Evolutionary conservation across 129 eudicot genomes (phyloP), one percentile per base, ranked within the genome.

Genomic region (Flaveria robusta): DNA sequence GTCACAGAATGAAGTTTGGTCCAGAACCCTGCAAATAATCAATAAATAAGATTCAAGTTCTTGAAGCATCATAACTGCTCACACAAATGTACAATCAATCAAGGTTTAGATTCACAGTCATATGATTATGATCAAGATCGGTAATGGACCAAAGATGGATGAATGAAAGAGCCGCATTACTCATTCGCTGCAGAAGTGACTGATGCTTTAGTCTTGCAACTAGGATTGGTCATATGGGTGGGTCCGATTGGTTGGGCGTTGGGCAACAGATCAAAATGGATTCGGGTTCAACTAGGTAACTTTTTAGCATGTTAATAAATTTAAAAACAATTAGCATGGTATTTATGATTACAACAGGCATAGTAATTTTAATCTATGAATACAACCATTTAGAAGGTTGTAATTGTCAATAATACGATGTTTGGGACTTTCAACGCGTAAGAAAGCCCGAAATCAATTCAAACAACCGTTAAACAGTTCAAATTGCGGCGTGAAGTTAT

Each of bases 11-110:
- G 24, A 74, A 41, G 45, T 55, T 58, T 52, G 51, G 52, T 45
- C 63, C 51, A 56, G 26, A 54, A 31, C 50, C 74, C 82, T 69
- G 82, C 70, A 78, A 70, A 70, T 31, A 18, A 27, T 46, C 52
- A 78, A 29, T 34, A 78, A 63, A 4, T 41, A 23, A 74, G 9
- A 74, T 46, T 47, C 49, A 62, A 62, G 46, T 73, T 52, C 60
- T 70, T 70, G 51, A 72, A 72, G 65, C 9, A 59, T 75, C 50
- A 14, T 66, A 70, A 31, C 46, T 34, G 1, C 6, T 65, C 34
- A 20, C 18, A 67, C 52, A 14, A 42, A 11, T 42, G 20, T n/a
- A 15, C 76, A 51, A 29, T n/a, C 49, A 71, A 45, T 27, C 49
- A 71, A 11, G 67, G 55, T 50, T 46, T 46, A 18, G 23, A 47